A percentile compares a stretch with the other conserved stretches of the same genome.
Evolutionary conservation across 2,329 filamentous ascomycete species (phyloP).

Genomic region (Colletotrichum sp.): DNA sequence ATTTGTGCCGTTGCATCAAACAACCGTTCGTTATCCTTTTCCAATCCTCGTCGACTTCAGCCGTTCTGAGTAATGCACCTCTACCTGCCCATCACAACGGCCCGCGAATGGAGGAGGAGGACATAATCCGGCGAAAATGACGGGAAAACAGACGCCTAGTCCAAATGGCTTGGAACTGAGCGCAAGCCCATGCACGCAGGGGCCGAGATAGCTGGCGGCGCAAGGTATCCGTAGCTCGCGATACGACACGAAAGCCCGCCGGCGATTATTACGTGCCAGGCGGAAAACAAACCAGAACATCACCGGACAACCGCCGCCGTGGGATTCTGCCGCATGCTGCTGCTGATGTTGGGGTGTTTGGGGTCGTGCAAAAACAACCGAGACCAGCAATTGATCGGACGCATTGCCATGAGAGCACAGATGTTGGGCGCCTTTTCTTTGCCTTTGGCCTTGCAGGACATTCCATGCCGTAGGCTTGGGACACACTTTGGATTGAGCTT

Average conservation of each 20-base stretch:
- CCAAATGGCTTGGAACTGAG: neutral
- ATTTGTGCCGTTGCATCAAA: neutral
- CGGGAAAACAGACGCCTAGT: neutral
- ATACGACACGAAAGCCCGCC: neutral
- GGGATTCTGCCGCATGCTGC: neutral
- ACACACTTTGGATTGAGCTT: neutral
- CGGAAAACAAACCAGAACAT: neutral
- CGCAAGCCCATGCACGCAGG: slow-evolving; percentile 6
- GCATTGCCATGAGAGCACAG: slow-evolving; percentile 15
- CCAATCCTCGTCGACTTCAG: neutral
- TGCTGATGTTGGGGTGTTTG: neutral
- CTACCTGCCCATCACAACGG: neutral
- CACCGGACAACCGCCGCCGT: neutral
- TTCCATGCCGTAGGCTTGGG: neutral
- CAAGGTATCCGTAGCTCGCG: neutral
- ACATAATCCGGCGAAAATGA: neutral
- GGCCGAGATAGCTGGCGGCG: neutral
- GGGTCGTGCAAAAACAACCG: neutral
- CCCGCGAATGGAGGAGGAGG: neutral
- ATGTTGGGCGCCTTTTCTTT: neutral
- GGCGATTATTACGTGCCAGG: neutral
- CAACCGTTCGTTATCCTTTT: neutral
- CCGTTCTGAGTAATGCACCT: neutral
- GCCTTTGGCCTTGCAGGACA: slow-evolving; percentile 1
- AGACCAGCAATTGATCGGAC: slow-evolving; percentile 3